Evolutionary conservation across 768 basidiomycete species (phyloP).

Genomic region (Gloeophyllum trabeum): DNA sequence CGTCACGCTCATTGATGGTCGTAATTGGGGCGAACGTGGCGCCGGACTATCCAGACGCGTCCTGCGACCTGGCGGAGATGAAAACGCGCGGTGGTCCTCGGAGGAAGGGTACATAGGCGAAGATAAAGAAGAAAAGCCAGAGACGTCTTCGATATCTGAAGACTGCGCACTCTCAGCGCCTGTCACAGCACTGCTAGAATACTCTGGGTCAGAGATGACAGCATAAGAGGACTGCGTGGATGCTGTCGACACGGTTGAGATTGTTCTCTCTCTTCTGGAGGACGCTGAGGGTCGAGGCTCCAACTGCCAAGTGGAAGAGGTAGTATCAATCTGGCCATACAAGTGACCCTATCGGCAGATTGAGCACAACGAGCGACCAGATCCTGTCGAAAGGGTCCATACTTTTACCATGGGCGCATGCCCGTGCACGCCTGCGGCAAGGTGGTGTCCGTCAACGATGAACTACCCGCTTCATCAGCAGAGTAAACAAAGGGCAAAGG

Average conservation of each 20-base stretch:
- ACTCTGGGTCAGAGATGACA: slow-evolving; percentile 73
- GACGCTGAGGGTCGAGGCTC: slow-evolving; percentile 50
- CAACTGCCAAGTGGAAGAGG: slow-evolving; percentile 69
- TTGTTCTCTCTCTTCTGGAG: slow-evolving; percentile 59
- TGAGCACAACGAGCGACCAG: neutral
- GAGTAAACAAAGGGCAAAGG: neutral
- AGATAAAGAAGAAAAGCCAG: slow-evolving; percentile 39
- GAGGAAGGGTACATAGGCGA: slow-evolving; percentile 53
- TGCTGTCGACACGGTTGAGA: slow-evolving; percentile 61
- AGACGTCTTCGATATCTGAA: slow-evolving; percentile 61
- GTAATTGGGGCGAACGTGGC: slow-evolving; percentile 42
- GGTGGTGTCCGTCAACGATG: slow-evolving; percentile 56
- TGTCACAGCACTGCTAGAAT: slow-evolving; percentile 77
- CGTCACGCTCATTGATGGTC: slow-evolving; percentile 37
- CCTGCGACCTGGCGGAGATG: slow-evolving; percentile 5
- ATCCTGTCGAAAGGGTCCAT: slow-evolving; percentile 8
- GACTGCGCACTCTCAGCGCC: slow-evolving; percentile 66
- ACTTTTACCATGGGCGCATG: slow-evolving; percentile 69
- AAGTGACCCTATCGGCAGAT: slow-evolving; percentile 45
- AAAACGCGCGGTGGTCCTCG: slow-evolving; percentile 26
- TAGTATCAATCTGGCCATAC: slow-evolving; percentile 56
- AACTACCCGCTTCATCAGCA: slow-evolving; percentile 31
- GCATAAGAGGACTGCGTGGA: slow-evolving; percentile 79
- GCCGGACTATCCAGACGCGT: slow-evolving; percentile 21
- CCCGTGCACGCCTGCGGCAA: slow-evolving; percentile 65